Percentiles rank a stretch among this genome's conserved stretches.
Conservation (phyloP, 2,329 filamentous ascomycete species). For the Fusarium camptoceras region DNA sequence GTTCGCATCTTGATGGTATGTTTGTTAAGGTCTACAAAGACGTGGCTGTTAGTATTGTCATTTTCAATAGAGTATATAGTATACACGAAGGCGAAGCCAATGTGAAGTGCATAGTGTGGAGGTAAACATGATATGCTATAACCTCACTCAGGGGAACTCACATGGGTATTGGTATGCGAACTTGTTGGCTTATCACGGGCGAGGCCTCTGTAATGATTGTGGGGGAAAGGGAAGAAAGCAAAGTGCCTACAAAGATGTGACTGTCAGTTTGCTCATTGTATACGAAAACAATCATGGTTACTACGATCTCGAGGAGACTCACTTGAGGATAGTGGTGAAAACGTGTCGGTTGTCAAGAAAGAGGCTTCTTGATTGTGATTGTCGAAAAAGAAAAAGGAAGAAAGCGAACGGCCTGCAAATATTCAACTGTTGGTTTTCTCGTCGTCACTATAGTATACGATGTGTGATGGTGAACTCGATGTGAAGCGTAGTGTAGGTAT, state of each 20-base stretch:
- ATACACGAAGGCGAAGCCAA: background rate
- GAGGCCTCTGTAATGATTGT: background rate
- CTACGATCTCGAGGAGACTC: background rate
- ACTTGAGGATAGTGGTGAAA: background rate
- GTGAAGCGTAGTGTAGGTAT: background rate
- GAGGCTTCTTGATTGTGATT: background rate
- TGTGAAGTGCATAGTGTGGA: background rate
- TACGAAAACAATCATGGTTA: background rate
- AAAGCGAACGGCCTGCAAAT: background rate
- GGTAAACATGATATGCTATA: background rate
- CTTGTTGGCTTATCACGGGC: background rate
- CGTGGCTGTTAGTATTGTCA: background rate
- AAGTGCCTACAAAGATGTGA: background rate
- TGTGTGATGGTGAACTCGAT: background rate
- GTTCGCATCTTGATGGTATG: constrained; percentile 1
- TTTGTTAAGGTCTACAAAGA: background rate
- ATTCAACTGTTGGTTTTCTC: background rate
- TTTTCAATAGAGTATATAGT: background rate
- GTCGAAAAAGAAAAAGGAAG: background rate
- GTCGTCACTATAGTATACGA: background rate
- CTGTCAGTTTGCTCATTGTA: background rate
- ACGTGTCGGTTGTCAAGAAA: background rate
- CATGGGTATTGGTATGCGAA: background rate
- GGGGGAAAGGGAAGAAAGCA: background rate
- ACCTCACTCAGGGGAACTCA: constrained; percentile 8